Conservation (phyloP, 2,329 filamentous ascomycete genomes). For the Epichloe uncinata region DNA sequence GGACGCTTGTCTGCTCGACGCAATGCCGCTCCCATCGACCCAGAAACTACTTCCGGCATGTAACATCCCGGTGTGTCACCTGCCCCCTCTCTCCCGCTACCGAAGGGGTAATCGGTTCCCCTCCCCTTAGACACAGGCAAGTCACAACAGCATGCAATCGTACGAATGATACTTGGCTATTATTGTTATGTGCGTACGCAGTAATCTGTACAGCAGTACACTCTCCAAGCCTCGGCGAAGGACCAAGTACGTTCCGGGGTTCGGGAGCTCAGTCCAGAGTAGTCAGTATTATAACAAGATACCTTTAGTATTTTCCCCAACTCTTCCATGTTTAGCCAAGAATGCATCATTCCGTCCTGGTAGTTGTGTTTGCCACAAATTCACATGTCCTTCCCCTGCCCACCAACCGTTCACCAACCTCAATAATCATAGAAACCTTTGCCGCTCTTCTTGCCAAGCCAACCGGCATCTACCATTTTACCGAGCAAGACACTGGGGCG, state of each 20-base stretch:
- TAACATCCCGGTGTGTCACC: too few relatives aligned
- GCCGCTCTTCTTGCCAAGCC: conserved; percentile 93
- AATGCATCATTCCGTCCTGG: background rate
- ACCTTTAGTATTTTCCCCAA: background rate
- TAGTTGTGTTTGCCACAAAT: background rate
- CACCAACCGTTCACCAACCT: background rate
- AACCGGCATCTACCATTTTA: conserved; percentile 97
- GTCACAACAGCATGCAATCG: background rate
- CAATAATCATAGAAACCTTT: conserved; percentile 93
- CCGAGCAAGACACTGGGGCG: conserved; percentile 72
- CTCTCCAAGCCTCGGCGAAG: background rate
- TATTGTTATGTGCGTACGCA: background rate
- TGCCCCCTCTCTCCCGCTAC: too few relatives aligned
- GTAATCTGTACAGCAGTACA: background rate
- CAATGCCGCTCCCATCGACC: too few relatives aligned
- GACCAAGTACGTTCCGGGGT: background rate
- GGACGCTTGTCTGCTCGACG: too few relatives aligned
- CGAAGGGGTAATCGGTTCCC: background rate
- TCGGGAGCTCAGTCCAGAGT: background rate
- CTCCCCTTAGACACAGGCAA: background rate
- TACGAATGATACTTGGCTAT: background rate
- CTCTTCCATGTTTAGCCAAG: background rate
- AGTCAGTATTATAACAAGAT: too few relatives aligned
- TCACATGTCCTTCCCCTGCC: background rate
- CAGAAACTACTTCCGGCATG: too few relatives aligned